Evolutionary conservation across 176 grass and related monocot species (phyloP), one percentile per base, ranked within the genome.

Genomic region (Carex parvula): DNA sequence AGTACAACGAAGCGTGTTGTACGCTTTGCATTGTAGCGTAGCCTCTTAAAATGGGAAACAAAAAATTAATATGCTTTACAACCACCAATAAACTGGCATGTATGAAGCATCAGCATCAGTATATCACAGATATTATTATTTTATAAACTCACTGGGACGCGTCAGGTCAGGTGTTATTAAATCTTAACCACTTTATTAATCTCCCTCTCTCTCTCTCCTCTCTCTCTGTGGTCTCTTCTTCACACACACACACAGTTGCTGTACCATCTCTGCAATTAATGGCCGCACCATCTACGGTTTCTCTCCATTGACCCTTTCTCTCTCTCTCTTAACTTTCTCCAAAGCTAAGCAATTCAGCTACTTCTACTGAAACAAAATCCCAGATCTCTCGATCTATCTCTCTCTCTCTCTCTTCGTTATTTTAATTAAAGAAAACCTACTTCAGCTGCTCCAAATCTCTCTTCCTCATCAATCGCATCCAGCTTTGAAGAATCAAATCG

Each of bases 261-360:
- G 69, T 72, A 48, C 69, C 69, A 46, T 46, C 18, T 13, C 69
- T 17, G 20, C 46, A 71, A 71, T 77, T 77, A 77, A 77, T 77
- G 44, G 8, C 22, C 13, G 44, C 52, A 78, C 50, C 50, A 77
- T 17, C 73, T 56, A 32, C 73, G 52, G 73, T 55, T 57, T 26
- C 48, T 77, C 46, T 77, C 72, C 73, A 76, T 76, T 76, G 72
- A 76, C 73, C 24, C 73, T 30, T n/a, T n/a, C 68, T 46, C 39
- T 75, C 33, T 70, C 66, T 42, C 66, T 70, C 14, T 35, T 0
- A 3, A 5, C 10, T 50, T 50, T 70, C 16, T 70, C 66, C 41
- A 0, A 42, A 42, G 16, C 60, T 62, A 26, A 70, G 33, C 4
- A 15, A 26, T 65, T 32, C 14, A 37, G 22, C 61, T 12, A 29